Evolutionary conservation across 139 green algal genomes (phyloP), one percentile per base, ranked within the genome.

Genomic region (Spirogloea muscicola): DNA sequence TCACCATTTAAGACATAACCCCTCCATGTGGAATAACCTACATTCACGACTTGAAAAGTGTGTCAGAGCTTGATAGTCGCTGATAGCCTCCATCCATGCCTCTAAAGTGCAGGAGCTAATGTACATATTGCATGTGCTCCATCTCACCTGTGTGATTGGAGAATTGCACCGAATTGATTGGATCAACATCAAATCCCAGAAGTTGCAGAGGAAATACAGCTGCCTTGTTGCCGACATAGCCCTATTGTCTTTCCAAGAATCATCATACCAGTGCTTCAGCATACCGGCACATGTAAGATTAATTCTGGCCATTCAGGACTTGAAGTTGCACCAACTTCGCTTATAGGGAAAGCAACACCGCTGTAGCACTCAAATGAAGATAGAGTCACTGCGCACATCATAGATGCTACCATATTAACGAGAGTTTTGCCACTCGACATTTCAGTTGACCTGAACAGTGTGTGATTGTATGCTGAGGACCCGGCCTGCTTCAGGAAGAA

Each of bases 191-290:
- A 34, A 96, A 90, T 0, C 91, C 91, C 9, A 94, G 86, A 13
- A 96, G 72, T 74, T 98, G 92, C 21, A 98, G 76, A 0, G 91
- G 88, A 29, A 98, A 90, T 1, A 96, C 86, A 0, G 93, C 91
- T 21, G 81, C 89, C 63, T 95, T 85, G 49, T 85, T 86, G 25
- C 79, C 90, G n/a, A 96, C 92, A 66, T 94, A 93, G 1, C 92
- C 92, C 48, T 91, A 87, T 0, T 96, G 25, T 55, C 46, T n/a
- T n/a, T n/a, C n/a, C n/a, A n/a, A n/a, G n/a, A n/a, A n/a, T n/a
- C n/a, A n/a, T n/a, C n/a, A n/a, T n/a, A n/a, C n/a, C n/a, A n/a
- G n/a, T n/a, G n/a, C n/a, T n/a, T n/a, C n/a, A n/a, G n/a, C n/a
- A n/a, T n/a, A n/a, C n/a, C n/a, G n/a, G n/a, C n/a, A n/a, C n/a